Evolutionary conservation across 2,329 filamentous ascomycete species (phyloP).

Genomic region (Fusarium tanahbumbuense): DNA sequence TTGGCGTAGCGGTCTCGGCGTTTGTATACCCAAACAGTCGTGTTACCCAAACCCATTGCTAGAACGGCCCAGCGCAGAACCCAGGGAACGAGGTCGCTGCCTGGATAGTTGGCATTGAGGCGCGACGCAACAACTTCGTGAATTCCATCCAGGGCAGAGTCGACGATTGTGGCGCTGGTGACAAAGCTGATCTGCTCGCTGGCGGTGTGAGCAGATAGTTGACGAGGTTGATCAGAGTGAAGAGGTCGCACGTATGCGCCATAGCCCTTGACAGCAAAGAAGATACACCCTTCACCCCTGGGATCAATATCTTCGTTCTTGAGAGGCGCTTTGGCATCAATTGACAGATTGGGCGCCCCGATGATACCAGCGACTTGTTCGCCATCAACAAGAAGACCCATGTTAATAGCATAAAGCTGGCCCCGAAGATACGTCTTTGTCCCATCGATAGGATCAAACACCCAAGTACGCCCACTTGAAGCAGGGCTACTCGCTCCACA

Average conservation of each 20-base stretch:
- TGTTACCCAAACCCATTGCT: conserved; percentile 64
- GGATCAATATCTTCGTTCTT: conserved; percentile 59
- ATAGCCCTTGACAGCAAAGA: conserved; percentile 61
- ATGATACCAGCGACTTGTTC: conserved; percentile 63
- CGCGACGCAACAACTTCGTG: conserved; percentile 58
- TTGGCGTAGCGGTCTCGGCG: conserved; percentile 61
- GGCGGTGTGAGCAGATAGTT: conserved; percentile 49
- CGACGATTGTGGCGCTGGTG: conserved; percentile 57
- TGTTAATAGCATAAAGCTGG: conserved; percentile 68
- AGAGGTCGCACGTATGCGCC: conserved; percentile 62
- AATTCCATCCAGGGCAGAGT: conserved; percentile 61
- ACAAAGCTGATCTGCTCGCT: conserved; percentile 56
- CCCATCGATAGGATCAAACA: conserved; percentile 71
- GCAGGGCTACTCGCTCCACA: conserved; percentile 58
- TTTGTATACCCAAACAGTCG: conserved; percentile 68
- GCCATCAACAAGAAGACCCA: conserved; percentile 63
- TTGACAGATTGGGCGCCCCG: conserved; percentile 59
- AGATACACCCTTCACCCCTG: conserved; percentile 59
- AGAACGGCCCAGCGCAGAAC: conserved; percentile 66
- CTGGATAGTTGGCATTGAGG: conserved; percentile 58
- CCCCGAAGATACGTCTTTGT: conserved; percentile 67
- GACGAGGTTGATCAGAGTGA: conserved; percentile 42
- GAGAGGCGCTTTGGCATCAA: conserved; percentile 54
- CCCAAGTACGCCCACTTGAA: conserved; percentile 60
- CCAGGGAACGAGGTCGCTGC: conserved; percentile 67